Conservation (phyloP, 768 basidiomycete genomes). For the Roridomyces roridus region DNA sequence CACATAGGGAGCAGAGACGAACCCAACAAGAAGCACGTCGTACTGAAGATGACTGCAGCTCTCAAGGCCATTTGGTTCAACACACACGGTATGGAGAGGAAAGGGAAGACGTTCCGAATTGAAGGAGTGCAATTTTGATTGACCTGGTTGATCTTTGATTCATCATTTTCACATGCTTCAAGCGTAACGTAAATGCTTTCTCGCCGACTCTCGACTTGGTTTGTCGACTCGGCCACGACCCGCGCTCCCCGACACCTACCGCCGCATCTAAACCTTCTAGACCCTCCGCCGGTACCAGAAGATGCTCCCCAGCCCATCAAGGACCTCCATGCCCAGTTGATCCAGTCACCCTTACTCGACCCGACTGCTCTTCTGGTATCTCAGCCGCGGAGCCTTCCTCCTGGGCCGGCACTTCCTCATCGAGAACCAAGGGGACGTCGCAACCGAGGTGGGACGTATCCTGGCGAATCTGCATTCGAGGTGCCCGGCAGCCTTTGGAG, state of each 20-base stretch:
- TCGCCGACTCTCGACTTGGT: conserved; percentile 52
- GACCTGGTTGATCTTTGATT: no score
- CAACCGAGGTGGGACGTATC: conserved; percentile 69
- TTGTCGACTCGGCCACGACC: conserved; percentile 56
- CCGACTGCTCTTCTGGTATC: conserved; percentile 59
- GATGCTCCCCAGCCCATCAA: conserved; percentile 59
- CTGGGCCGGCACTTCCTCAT: conserved; percentile 67
- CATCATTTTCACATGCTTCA: no score
- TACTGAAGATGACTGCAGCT: conserved; percentile 66
- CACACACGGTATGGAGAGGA: no score
- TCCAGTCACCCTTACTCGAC: conserved; percentile 74
- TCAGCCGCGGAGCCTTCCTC: conserved; percentile 52
- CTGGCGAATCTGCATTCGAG: conserved; percentile 64
- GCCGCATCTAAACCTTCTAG: conserved; percentile 33
- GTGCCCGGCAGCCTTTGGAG: conserved; percentile 69
- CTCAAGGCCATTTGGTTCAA: no score
- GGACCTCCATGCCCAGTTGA: conserved; percentile 61
- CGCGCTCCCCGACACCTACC: conserved; percentile 29
- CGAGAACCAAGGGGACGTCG: conserved; percentile 65
- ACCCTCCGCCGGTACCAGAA: conserved; percentile 51
- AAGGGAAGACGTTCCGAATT: no score
- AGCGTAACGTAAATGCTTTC: neutral
- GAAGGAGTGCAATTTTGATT: no score
- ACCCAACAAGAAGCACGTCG: conserved; percentile 85
- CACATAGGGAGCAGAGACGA: conserved; percentile 24